Evolutionary conservation across 208 protist species (phyloP), one percentile per base, ranked within the genome.

Genomic region (Acanthamoeba royreba): DNA sequence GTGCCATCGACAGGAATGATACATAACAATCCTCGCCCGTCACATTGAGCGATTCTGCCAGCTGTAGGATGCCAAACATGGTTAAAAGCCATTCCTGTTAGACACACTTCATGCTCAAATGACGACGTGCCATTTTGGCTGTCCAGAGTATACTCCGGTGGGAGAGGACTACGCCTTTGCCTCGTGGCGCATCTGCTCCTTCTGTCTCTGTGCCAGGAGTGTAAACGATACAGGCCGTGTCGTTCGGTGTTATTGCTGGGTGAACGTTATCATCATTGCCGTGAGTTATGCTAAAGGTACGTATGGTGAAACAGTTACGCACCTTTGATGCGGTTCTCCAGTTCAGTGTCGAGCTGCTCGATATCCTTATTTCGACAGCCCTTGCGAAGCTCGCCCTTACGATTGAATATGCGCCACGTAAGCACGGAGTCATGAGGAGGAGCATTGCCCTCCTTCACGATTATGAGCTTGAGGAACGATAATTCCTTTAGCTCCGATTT

Each of bases 111-210:
- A n/a, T n/a, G n/a, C n/a, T n/a, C n/a, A n/a, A n/a, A n/a, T n/a
- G n/a, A n/a, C n/a, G n/a, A n/a, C n/a, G n/a, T n/a, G n/a, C n/a
- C n/a, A n/a, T n/a, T 0, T 58, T 19, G 28, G 53, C 58, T 3
- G 85, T 91, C 85, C 85, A 91, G 28, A 74, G 43, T 46, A 91
- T 4, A 25, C 38, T 72, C 28, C 8, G 7, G 85, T 91, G 85
- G 19, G 85, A 74, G 17, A 91, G 55, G 22, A 91, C 43, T 19
- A 91, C 85, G 40, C 52, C 52, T 38, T 91, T 91, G 55, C 85
- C 52, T 53, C 25, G 35, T n/a, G 79, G 46, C 46, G 79, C 33
- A 33, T 4, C 19, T 13, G 28, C 47, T 5, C 35, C 15, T 19
- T 17, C 17, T 13, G 38, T 45, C 43, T 87, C 79, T 9, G 85